Conservation (phyloP, 805 yeast species). For the Debaryomyces hansenii region DNA sequence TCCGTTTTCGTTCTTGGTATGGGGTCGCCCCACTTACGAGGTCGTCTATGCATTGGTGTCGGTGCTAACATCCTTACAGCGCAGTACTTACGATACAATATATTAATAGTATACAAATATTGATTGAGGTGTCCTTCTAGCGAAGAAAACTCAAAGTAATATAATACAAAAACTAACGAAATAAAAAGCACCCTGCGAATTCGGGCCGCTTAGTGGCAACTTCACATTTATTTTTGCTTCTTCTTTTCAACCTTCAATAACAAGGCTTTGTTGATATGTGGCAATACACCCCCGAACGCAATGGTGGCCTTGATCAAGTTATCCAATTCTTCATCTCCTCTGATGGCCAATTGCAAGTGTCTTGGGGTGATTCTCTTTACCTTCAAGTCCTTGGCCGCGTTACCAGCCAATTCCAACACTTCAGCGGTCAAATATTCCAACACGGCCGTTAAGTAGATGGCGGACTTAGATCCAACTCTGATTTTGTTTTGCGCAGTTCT, state of each 20-base stretch:
- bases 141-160: background rate
- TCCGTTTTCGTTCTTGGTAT: too few relatives aligned
- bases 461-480: conserved; percentile 83
- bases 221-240: conserved; percentile 22
- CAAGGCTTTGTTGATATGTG: conserved; percentile 84
- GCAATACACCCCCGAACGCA: conserved; percentile 97
- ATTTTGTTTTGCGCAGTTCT: conserved; percentile 80
- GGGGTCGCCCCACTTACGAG: too few relatives aligned
- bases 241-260: conserved; percentile 73
- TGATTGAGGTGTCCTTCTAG: conserved; percentile 13
- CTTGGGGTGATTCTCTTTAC: conserved; percentile 98
- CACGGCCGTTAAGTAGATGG: conserved; percentile 93
- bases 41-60: too few relatives aligned
- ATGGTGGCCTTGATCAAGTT: conserved; percentile 91
- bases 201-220: background rate
- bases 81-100: conserved; percentile 24
- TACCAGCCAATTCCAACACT: conserved; percentile 96
- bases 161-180: background rate
- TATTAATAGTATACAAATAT: conserved; percentile 46
- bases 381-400: conserved; percentile 94
- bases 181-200: background rate
- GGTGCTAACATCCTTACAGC: too few relatives aligned
- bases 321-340: conserved; percentile 98
- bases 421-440: conserved; percentile 96
- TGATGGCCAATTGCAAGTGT: conserved; percentile 92